These are phyloP conservation scores for Talaromyces stipitatus DNA, from an alignment of 495 filamentous ascomycete species.

Conservation along the genomic window DNA sequence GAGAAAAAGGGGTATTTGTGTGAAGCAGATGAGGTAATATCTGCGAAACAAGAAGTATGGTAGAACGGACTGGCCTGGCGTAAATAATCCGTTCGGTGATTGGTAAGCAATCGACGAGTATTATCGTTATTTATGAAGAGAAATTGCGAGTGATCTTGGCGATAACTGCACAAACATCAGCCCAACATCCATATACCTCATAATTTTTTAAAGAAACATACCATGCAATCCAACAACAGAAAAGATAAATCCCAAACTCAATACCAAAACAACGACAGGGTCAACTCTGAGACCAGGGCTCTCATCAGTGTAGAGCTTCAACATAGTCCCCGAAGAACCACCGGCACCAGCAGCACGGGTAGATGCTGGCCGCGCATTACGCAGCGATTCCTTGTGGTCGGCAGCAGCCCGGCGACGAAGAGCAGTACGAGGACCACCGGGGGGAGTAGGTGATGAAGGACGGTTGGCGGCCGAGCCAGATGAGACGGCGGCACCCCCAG, in stretches of 20 bases:
- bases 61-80: not conserved
- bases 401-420: conserved; percentile 90
- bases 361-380: conserved; percentile 82
- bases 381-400: conserved; percentile 89
- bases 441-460: conserved; percentile 76
- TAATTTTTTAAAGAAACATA: conserved; percentile 39
- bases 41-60: not conserved
- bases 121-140: conserved; percentile 41
- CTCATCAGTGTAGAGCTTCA: conserved; percentile 99
- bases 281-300: conserved; percentile 93
- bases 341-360: conserved; percentile 91
- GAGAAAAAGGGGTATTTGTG: not conserved
- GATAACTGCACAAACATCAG: conserved; percentile 57
- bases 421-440: conserved; percentile 91
- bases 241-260: conserved; percentile 96
- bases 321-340: conserved; percentile 94
- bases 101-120: not conserved
- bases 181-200: conserved; percentile 9
- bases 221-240: conserved; percentile 95
- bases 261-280: conserved; percentile 89
- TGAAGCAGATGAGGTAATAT: not conserved
- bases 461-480: conserved; percentile 62
- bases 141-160: conserved; percentile 93
- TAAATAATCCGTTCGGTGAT: not conserved
- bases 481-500: conserved; percentile 54